Evolutionary conservation across 192 early-diverging fungal species (phyloP), one percentile per base, ranked within the genome.

Genomic region (Cetraspora pellucida): DNA sequence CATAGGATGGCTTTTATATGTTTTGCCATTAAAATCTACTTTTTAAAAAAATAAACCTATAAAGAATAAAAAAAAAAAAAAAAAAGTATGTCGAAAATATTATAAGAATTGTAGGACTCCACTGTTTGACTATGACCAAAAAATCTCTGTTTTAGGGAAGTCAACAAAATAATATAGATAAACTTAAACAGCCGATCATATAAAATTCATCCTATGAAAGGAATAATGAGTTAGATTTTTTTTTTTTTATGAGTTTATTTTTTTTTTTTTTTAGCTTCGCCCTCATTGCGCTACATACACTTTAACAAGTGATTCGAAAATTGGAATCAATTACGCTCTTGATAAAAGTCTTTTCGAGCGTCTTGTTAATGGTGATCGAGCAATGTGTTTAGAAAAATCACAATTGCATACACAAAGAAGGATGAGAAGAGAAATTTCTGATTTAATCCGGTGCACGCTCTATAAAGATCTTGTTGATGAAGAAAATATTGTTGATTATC

Each of bases 401-500:
- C 72, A 74, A 74, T 45, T 74, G 11, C 31, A 21, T 3, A 74
- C 57, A 23, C 88, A 86, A 17, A 60, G 88, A 43, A 84, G 88
- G 25, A 89, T 89, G 86, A 78, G 85, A 28, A 16, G 9, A 1
- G 81, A 84, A 49, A 89, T 89, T 23, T 80, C 84, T 19, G 82
- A 79, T 44, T 28, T 89, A 30, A 84, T 89, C 57, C 50, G 83
- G 5, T 68, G 79, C 13, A 79, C 86, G 0, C 80, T 89, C 11
- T 87, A 89, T 58, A 81, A 81, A 8, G 27, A 79, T 0, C 79
- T 87, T 0, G 79, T 78, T 10, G 88, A 89, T 54, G 82, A 82
- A 23, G 58, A 21, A 19, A 10, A 6, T 8, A 14, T 2, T 28
- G 14, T 10, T 8, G 14, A 52, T 0, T 83, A 84, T 49, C 84